Conservation (phyloP, 192 early-diverging fungal genomes). For the Backusella sp. region DNA sequence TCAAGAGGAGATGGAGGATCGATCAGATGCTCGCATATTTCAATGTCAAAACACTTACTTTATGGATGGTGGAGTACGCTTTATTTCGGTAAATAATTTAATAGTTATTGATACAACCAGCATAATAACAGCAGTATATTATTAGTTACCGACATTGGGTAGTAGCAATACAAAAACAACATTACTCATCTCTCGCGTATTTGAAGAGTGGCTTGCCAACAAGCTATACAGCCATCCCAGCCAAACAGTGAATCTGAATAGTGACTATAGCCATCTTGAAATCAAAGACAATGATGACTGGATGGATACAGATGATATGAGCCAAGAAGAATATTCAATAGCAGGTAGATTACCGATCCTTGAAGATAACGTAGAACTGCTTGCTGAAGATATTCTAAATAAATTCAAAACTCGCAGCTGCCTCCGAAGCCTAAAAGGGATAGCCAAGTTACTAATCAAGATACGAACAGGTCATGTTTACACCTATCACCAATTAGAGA, state of each 20-base stretch:
- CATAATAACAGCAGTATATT: background rate
- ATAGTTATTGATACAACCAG: background rate
- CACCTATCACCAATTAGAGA: slow-evolving; percentile 31
- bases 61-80: slow-evolving; percentile 37
- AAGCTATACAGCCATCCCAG: slow-evolving; percentile 30
- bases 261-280: background rate
- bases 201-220: slow-evolving; percentile 41
- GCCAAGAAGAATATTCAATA: background rate
- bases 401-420: slow-evolving; percentile 26
- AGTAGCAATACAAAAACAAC: slow-evolving; percentile 34
- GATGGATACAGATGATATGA: background rate
- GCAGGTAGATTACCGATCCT: slow-evolving; percentile 36
- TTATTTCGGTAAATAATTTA: slow-evolving; percentile 35
- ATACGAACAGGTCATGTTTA: slow-evolving; percentile 43
- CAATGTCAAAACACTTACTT: slow-evolving; percentile 38
- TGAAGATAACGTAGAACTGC: slow-evolving; percentile 36
- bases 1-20: slow-evolving; percentile 21
- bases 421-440: slow-evolving; percentile 24
- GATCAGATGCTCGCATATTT: slow-evolving; percentile 21
- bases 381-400: slow-evolving; percentile 38
- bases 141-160: slow-evolving; percentile 35
- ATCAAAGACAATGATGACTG: background rate
- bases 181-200: slow-evolving; percentile 31
- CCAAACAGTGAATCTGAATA: slow-evolving; percentile 5
- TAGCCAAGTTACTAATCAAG: slow-evolving; percentile 26